These are phyloP conservation scores for Aureobasidium uvarum DNA, from an alignment of 2,329 filamentous ascomycete species.

Conservation along the genomic window DNA sequence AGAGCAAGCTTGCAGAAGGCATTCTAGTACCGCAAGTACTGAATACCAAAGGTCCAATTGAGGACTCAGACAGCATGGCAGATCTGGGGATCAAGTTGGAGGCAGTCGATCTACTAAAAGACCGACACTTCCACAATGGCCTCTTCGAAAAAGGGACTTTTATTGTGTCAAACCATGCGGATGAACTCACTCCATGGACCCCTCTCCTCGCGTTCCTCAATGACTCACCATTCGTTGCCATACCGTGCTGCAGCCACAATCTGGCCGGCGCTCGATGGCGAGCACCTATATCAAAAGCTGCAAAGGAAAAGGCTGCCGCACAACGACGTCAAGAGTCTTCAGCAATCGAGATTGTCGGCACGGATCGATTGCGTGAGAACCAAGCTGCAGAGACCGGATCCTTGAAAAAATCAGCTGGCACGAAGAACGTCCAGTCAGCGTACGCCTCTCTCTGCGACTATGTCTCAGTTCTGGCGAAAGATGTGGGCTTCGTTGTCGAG, in stretches of 20 bases:
- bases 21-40: constrained; percentile 60
- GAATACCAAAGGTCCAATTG: constrained; percentile 4
- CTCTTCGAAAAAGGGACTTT: constrained; percentile 71
- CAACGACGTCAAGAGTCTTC: not conserved
- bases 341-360: not conserved
- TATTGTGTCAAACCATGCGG: constrained; percentile 94
- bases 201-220: constrained; percentile 78
- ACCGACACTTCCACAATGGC: constrained; percentile 54
- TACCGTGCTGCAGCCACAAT: constrained; percentile 92
- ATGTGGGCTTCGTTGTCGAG: constrained; percentile 74
- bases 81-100: constrained; percentile 8
- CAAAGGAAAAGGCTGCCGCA: constrained; percentile 5
- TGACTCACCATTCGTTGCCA: constrained; percentile 79
- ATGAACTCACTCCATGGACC: constrained; percentile 95
- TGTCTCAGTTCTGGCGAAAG: constrained; percentile 65
- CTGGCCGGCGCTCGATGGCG: constrained; percentile 73
- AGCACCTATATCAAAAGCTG: constrained; percentile 44
- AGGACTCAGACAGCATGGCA: not conserved
- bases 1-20: constrained; percentile 55
- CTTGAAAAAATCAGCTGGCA: constrained; percentile 34
- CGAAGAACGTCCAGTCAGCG: constrained; percentile 58
- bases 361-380: constrained; percentile 12
- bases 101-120: constrained; percentile 3
- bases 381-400: constrained; percentile 40
- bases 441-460: constrained; percentile 84